Percentiles rank a stretch among this genome's conserved stretches.
These are phyloP conservation scores for Fraxinus excelsior DNA, from an alignment of 257 asterid genomes.

Conservation along the genomic window DNA sequence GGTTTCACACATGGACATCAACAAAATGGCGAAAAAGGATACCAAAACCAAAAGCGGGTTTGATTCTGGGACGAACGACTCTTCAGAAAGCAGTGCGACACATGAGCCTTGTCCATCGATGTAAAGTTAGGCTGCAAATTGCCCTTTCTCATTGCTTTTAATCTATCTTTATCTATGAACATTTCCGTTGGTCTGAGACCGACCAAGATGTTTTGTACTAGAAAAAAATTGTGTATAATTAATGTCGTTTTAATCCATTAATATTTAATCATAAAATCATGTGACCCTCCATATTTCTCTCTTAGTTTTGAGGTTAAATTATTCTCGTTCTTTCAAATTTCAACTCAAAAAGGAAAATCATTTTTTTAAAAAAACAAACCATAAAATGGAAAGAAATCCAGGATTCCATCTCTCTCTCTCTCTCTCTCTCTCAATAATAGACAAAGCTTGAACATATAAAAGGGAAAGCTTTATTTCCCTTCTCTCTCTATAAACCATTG, in stretches of 20 bases:
- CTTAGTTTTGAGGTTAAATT: not conserved
- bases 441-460: no score
- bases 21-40: slow-evolving; percentile 40
- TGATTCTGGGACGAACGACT: slow-evolving; percentile 16
- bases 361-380: not conserved
- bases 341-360: not conserved
- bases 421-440: no score
- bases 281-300: slow-evolving; percentile 33
- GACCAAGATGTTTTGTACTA: not conserved
- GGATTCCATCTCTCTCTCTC: not conserved
- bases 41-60: slow-evolving; percentile 6
- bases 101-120: not conserved
- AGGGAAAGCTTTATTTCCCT: slow-evolving; percentile 18
- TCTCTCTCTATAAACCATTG: slow-evolving; percentile 21
- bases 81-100: not conserved
- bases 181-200: not conserved
- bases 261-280: not conserved
- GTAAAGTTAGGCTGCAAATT: not conserved
- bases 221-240: not conserved
- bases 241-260: not conserved
- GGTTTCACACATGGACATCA: slow-evolving; percentile 65
- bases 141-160: not conserved
- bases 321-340: not conserved
- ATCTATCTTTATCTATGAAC: not conserved
- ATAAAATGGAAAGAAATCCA: not conserved